Base-by-base conservation (phyloP, 495 filamentous ascomycete species). In the Penicillium salamii region DNA sequence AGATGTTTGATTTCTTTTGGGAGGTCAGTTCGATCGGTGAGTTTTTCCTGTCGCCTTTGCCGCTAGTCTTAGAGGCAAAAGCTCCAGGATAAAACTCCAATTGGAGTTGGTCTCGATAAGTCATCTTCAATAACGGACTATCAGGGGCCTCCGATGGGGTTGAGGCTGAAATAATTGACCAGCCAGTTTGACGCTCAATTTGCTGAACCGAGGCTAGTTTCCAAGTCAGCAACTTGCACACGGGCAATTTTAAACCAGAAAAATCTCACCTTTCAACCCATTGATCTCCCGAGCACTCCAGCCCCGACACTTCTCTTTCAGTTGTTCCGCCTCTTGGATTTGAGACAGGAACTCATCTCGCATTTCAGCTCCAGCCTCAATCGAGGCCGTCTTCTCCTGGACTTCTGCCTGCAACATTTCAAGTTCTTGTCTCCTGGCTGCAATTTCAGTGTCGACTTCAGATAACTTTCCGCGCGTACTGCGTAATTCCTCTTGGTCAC, bases 251-350 rank as follows among this genome's bases (percentile, higher is more conserved):
- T 4, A 14, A 6, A 5, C 2, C 18, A 19, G 12, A 24, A 19
- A 23, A n/a, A n/a, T n/a, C 46, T 58, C 69, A 89, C 87, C 78
- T 76, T 91, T 89, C 7, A 92, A 71, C 19, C 75, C 75, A 43
- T 68, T 74, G 46, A 97, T 85, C 62, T 97, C 93, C 14, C 74
- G 79, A 23, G 83, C 78, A 50, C 83, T 93, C 88, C 91, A 96
- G 17, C 93, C 91, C 14, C 91, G 81, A 63, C 86, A 96, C 57
- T 93, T 84, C 63, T 95, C 89, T 53, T 86, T 82, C 29, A 95
- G 74, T 47, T 83, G 84, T 59, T 97, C 90, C 1, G 92, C 90
- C 55, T 91, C 85, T 44, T 80, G 76, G 46, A 96, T 97, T 26
- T 91, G 88, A 4, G 78, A 77, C 15, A 80, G 52, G 57, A 74